These are phyloP conservation scores for Lactuca sativa DNA, from an alignment of 129 eudicot genomes.

Conservation along the genomic window DNA sequence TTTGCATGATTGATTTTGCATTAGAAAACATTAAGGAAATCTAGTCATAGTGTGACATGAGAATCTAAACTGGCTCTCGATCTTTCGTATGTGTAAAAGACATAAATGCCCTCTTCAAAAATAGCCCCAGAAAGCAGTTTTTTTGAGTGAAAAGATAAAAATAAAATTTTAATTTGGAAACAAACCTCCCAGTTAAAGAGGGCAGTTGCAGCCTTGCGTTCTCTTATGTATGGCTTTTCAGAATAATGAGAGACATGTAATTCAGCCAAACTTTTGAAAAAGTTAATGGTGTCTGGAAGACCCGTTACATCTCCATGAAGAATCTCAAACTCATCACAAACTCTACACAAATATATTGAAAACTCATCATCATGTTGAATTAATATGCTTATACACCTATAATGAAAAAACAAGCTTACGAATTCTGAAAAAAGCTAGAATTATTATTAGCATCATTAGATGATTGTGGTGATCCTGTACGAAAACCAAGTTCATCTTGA, in stretches of 20 bases:
- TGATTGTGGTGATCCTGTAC: constrained; percentile 69
- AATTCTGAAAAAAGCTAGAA: constrained; percentile 32
- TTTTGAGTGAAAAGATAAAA: too few relatives aligned
- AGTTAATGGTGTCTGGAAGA: constrained; percentile 74
- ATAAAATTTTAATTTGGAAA: too few relatives aligned
- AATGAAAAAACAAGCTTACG: constrained; percentile 45
- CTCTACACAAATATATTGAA: constrained; percentile 28
- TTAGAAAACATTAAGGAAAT: too few relatives aligned
- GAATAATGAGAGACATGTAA: constrained; percentile 47
- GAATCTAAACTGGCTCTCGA: too few relatives aligned
- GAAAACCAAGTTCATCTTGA: constrained; percentile 80
- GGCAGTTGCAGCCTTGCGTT: constrained; percentile 78
- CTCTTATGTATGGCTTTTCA: constrained; percentile 62
- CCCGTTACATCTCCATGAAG: constrained; percentile 93
- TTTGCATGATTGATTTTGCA: too few relatives aligned
- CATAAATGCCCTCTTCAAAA: too few relatives aligned
- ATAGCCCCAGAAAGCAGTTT: too few relatives aligned
- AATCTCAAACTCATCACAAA: constrained; percentile 71
- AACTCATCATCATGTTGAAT: too few relatives aligned
- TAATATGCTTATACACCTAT: too few relatives aligned
- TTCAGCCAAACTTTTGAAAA: constrained; percentile 69
- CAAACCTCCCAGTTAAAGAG: constrained; percentile 93
- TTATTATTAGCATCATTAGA: constrained; percentile 38
- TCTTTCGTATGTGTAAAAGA: too few relatives aligned
- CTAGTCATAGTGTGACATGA: too few relatives aligned